These are phyloP conservation scores for Colletotrichum tabaci DNA, from an alignment of 2,329 filamentous ascomycete species.

Conservation along the genomic window DNA sequence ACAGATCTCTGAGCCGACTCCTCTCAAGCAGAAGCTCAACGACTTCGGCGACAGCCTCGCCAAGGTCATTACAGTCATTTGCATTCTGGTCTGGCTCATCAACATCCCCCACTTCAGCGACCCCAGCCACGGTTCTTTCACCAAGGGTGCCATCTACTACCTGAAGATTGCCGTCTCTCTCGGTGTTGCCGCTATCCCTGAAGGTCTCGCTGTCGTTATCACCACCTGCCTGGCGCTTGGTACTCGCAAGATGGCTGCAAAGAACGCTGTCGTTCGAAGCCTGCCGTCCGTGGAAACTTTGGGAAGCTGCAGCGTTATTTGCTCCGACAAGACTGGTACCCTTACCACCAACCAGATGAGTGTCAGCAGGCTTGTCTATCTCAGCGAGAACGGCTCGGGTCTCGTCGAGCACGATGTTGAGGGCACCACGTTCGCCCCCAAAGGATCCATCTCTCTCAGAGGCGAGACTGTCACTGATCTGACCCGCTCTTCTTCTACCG, in stretches of 20 bases:
- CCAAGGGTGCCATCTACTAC: slow-evolving; percentile 99
- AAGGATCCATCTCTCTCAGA: slow-evolving; percentile 78
- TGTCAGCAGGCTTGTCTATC: slow-evolving; percentile 90
- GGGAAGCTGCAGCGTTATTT: slow-evolving; percentile 99
- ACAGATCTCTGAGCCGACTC: slow-evolving; percentile 97
- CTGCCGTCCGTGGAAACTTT: slow-evolving; percentile 97
- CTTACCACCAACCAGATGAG: slow-evolving; percentile 99
- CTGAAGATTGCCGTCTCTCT: slow-evolving; percentile 99
- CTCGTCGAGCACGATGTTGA: slow-evolving; percentile 91
- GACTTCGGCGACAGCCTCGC: slow-evolving; percentile 96
- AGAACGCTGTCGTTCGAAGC: slow-evolving; percentile 97
- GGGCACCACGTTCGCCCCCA: slow-evolving; percentile 92
- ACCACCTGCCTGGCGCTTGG: slow-evolving; percentile 98
- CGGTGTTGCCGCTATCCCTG: slow-evolving; percentile 96
- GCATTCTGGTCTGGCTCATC: slow-evolving; percentile 96
- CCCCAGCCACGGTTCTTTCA: slow-evolving; percentile 91
- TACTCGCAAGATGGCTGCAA: slow-evolving; percentile 98
- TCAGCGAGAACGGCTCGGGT: slow-evolving; percentile 80
- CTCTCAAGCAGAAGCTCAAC: slow-evolving; percentile 98
- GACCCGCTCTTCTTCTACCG: slow-evolving; percentile 79
- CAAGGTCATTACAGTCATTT: slow-evolving; percentile 98
- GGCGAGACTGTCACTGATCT: slow-evolving; percentile 80
- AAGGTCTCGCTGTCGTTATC: slow-evolving; percentile 97
- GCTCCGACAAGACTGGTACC: slow-evolving; percentile 99
- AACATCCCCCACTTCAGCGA: slow-evolving; percentile 98